Evolutionary conservation across 306 rosid genomes (phyloP).

Genomic region (Comarum palustre): DNA sequence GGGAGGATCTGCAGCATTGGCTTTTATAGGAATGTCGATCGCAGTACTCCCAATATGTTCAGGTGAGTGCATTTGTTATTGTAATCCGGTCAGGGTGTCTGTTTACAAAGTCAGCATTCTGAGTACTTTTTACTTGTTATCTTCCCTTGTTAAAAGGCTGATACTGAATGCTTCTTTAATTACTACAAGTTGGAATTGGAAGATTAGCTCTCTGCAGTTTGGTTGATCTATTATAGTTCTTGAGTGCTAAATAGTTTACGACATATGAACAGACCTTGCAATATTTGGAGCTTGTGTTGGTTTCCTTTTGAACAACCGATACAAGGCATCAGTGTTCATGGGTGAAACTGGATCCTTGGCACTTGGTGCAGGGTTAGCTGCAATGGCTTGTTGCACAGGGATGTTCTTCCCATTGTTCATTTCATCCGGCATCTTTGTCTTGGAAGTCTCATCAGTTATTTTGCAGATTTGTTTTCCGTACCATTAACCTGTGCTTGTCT

Average conservation of each 20-base stretch:
- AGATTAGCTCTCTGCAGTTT: neutral
- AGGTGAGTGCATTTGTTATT: constrained; percentile 52
- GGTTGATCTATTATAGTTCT: neutral
- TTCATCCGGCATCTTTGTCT: constrained; percentile 67
- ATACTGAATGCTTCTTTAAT: neutral
- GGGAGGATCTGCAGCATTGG: constrained; percentile 93
- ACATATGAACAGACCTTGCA: constrained; percentile 63
- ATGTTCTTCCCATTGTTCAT: constrained; percentile 88
- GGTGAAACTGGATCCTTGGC: constrained; percentile 91
- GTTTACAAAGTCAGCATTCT: neutral
- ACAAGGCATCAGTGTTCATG: constrained; percentile 85
- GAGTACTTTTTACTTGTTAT: neutral
- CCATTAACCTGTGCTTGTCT: neutral
- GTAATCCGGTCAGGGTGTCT: neutral
- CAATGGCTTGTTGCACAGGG: constrained; percentile 95
- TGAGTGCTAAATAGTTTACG: constrained; percentile 17
- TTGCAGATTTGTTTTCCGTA: constrained; percentile 50
- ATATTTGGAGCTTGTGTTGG: constrained; percentile 96
- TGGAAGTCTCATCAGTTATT: constrained; percentile 66
- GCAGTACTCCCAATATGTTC: constrained; percentile 95
- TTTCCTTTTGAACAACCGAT: constrained; percentile 87
- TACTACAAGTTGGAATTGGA: neutral
- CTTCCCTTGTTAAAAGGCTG: neutral
- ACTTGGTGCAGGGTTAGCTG: constrained; percentile 87
- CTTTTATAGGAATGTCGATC: constrained; percentile 84